These are phyloP conservation scores for Colletotrichum aenigma DNA, from an alignment of 2,329 filamentous ascomycete genomes.

Conservation along the genomic window DNA sequence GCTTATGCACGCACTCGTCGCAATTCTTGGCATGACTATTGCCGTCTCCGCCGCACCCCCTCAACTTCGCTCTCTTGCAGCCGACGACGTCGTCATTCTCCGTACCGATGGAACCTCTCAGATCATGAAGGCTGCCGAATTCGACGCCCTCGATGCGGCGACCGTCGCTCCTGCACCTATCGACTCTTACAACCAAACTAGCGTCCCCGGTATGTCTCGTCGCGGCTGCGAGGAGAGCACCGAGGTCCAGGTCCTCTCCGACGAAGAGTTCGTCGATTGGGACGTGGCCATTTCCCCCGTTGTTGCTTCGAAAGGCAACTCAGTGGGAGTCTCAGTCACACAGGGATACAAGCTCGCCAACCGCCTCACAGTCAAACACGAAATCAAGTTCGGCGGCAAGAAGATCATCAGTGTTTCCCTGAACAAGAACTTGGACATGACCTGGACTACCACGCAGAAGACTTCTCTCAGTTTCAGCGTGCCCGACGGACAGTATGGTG, in stretches of 20 bases:
- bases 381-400: constrained; percentile 28
- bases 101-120: constrained; percentile 24
- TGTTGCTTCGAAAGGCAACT: constrained; percentile 29
- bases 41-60: not conserved
- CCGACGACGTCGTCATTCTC: constrained; percentile 28
- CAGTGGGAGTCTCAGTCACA: constrained; percentile 27
- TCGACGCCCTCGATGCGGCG: constrained; percentile 7
- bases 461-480: constrained; percentile 33
- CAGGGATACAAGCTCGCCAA: constrained; percentile 37
- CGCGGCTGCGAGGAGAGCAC: constrained; percentile 23
- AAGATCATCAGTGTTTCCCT: constrained; percentile 15
- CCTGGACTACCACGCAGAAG: constrained; percentile 31
- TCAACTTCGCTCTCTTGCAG: not conserved
- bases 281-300: constrained; percentile 40
- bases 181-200: not conserved
- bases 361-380: constrained; percentile 24
- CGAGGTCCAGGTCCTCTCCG: constrained; percentile 28
- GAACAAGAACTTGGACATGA: constrained; percentile 24
- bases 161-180: not conserved
- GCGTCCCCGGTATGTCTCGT: not conserved
- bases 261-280: constrained; percentile 39
- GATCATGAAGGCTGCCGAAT: constrained; percentile 28
- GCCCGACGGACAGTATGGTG: constrained; percentile 37
- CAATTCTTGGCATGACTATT: not conserved
- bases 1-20: not conserved